These are phyloP conservation scores for Zarea fungicola DNA, from an alignment of 2,329 filamentous ascomycete genomes.

Conservation along the genomic window DNA sequence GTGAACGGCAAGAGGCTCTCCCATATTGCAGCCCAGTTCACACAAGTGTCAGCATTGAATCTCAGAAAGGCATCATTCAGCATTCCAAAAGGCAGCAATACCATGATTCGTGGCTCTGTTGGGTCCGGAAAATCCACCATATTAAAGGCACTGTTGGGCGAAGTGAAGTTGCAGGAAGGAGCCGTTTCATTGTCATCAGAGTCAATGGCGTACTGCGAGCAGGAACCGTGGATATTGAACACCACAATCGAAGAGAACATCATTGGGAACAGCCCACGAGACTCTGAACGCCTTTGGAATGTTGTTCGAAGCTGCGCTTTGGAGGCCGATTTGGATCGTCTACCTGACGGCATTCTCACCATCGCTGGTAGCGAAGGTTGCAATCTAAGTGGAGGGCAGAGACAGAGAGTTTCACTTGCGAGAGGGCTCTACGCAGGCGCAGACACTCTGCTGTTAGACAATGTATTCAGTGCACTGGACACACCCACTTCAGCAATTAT, in stretches of 20 bases:
- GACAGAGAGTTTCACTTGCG: background rate
- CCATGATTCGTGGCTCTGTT: constrained; percentile 29
- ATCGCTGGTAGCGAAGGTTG: too few relatives aligned
- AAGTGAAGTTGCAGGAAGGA: constrained; percentile 10
- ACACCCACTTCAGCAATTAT: background rate
- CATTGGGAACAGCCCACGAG: too few relatives aligned
- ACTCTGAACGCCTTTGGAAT: too few relatives aligned
- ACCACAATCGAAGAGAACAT: constrained; percentile 29
- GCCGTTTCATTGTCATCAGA: background rate
- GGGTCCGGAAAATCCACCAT: constrained; percentile 33
- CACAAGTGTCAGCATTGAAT: background rate
- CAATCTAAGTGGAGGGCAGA: too few relatives aligned
- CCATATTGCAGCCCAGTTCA: background rate
- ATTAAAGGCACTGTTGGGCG: constrained; percentile 27
- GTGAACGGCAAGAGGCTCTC: background rate
- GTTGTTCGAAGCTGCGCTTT: too few relatives aligned
- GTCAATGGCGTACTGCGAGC: constrained; percentile 17
- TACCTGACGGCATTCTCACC: too few relatives aligned
- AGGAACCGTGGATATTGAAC: constrained; percentile 26
- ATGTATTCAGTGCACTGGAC: constrained; percentile 1
- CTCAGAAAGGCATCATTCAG: background rate
- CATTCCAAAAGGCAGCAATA: constrained; percentile 9
- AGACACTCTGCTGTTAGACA: background rate
- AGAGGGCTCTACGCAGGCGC: background rate
- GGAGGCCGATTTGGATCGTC: too few relatives aligned